phyloP scores from a whole-genome alignment of 2,329 filamentous ascomycete genomes.

The Bisporella sp. region DNA sequence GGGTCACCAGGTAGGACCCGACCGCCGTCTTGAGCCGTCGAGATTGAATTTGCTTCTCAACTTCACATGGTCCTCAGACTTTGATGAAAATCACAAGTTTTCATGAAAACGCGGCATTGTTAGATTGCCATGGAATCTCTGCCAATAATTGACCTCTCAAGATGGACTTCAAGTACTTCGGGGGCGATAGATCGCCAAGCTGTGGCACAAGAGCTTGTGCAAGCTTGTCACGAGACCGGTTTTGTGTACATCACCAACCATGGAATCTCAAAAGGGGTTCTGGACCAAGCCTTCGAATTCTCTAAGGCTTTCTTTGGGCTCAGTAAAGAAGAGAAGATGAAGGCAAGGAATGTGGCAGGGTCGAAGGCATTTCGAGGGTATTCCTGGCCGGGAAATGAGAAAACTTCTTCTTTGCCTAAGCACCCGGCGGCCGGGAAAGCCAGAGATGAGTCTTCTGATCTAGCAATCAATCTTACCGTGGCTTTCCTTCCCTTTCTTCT shows the following conservation, averaged over 20 bases:
- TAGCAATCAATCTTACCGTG: not conserved
- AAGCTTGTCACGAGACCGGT: slow-evolving; percentile 8
- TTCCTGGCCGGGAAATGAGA: slow-evolving; percentile 7
- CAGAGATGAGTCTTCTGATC: not conserved
- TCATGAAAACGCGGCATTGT: too few species aligned
- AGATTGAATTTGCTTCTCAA: too few species aligned
- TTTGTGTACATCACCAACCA: slow-evolving; percentile 13
- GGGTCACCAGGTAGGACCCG: too few species aligned
- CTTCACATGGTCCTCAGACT: too few species aligned
- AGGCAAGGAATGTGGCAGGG: slow-evolving; percentile 1
- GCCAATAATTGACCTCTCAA: slow-evolving; percentile 1
- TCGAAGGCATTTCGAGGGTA: slow-evolving; percentile 7
- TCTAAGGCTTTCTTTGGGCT: slow-evolving; percentile 6
- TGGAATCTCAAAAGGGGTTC: slow-evolving; percentile 1
- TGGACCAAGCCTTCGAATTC: slow-evolving; percentile 7
- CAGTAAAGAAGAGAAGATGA: slow-evolving; percentile 3
- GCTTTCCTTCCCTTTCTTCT: not conserved
- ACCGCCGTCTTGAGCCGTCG: too few species aligned
- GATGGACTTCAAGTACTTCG: not conserved
- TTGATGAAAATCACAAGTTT: too few species aligned
- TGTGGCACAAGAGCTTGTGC: slow-evolving; percentile 4
- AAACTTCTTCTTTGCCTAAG: not conserved
- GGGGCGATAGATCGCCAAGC: not conserved
- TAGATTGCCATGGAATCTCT: too few species aligned
- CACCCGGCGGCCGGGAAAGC: not conserved